phyloP scores from a whole-genome alignment of 257 asterid genomes.

The Fraxinus pennsylvanica region DNA sequence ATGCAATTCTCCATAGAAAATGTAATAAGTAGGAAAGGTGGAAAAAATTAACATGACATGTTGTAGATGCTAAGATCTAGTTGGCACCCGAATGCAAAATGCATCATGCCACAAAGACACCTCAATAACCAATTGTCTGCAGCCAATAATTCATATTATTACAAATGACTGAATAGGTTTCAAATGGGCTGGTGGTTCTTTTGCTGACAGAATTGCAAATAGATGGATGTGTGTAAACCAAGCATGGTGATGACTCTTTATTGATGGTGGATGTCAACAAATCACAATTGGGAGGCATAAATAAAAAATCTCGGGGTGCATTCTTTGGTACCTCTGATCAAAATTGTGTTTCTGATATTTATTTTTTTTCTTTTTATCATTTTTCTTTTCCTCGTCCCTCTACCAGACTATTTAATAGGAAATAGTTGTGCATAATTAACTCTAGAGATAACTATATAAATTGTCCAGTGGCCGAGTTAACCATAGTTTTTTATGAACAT shows the following conservation, averaged over 20 bases:
- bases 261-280: too few relatives aligned
- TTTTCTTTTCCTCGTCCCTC: background rate
- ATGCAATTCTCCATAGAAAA: background rate
- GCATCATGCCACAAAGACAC: background rate
- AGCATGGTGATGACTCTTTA: too few relatives aligned
- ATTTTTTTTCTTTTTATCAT: too few relatives aligned
- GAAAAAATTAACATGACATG: background rate
- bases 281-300: too few relatives aligned
- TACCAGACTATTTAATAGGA: background rate
- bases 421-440: background rate
- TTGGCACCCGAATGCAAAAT: background rate
- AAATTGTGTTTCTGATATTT: background rate
- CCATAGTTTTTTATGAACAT: background rate
- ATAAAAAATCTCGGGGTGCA: background rate
- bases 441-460: background rate
- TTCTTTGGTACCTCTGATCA: background rate
- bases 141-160: too few relatives aligned
- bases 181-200: background rate
- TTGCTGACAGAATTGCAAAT: background rate
- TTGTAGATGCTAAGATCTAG: background rate
- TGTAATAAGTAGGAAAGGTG: background rate
- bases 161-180: too few relatives aligned
- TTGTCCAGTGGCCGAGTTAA: background rate
- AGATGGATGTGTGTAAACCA: background rate
- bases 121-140: too few relatives aligned